Conservation (phyloP, 1,139 yeast genomes). For the Suhomyces taliae region DNA sequence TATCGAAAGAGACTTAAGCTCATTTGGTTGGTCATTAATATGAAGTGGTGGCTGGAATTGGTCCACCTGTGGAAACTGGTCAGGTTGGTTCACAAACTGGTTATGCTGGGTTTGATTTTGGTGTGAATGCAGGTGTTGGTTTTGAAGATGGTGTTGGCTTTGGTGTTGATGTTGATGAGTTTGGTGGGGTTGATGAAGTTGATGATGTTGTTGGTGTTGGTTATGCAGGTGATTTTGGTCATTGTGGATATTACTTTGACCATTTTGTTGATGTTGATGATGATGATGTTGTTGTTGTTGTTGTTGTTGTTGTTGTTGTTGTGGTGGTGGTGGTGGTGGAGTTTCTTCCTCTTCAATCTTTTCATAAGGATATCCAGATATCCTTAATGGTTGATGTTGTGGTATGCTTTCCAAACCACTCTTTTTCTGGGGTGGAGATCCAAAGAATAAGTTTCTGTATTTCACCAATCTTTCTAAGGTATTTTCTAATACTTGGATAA, state of each 20-base stretch:
- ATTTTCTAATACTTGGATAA: constrained; percentile 36
- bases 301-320: background rate
- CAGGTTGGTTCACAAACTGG: no score
- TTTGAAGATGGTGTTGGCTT: background rate
- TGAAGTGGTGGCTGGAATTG: background rate
- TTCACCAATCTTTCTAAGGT: constrained; percentile 43
- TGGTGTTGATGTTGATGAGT: background rate
- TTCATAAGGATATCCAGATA: constrained; percentile 1
- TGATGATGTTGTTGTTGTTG: background rate
- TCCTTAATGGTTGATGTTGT: background rate
- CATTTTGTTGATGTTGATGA: background rate
- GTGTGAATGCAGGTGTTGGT: background rate
- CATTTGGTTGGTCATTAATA: constrained; percentile 18
- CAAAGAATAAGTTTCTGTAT: constrained; percentile 43
- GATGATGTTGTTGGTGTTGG: background rate
- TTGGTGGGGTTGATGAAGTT: background rate
- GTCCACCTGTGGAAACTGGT: background rate
- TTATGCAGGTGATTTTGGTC: background rate
- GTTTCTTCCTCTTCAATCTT: background rate
- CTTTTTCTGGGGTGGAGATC: constrained; percentile 2
- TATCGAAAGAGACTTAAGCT: constrained; percentile 15
- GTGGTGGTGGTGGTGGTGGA: background rate
- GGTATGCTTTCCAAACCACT: constrained; percentile 4
- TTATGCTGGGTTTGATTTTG: no score
- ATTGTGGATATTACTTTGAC: no score